A percentile compares a stretch with the other conserved stretches of the same genome.
phyloP scores from a whole-genome alignment of 768 basidiomycete genomes.

The Phlegmacium glaucopus region DNA sequence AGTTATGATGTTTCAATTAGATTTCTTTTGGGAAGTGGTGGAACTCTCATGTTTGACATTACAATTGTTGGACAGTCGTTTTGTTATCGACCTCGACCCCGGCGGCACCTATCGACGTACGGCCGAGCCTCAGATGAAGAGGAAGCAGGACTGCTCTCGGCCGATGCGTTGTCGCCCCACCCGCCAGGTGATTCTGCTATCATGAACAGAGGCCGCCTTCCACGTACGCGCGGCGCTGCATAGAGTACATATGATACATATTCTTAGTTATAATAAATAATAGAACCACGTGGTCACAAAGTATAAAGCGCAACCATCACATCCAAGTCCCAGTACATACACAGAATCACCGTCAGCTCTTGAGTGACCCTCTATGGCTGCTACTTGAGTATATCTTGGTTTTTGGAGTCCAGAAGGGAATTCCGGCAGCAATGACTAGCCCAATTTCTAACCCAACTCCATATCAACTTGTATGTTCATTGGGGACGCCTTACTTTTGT shows the following conservation, averaged over 20 bases:
- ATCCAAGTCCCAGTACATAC: no score
- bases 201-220: conserved; percentile 36
- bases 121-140: conserved; percentile 38
- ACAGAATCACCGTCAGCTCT: background rate
- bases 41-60: conserved; percentile 91
- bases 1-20: conserved; percentile 33
- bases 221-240: conserved; percentile 23
- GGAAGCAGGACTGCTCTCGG: conserved; percentile 44
- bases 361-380: background rate
- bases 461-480: conserved; percentile 39
- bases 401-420: conserved; percentile 2
- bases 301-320: no score
- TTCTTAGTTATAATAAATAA: no score
- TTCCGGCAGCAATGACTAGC: conserved; percentile 10
- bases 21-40: conserved; percentile 88
- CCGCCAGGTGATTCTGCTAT: conserved; percentile 24
- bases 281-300: no score
- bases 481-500: background rate
- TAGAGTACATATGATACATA: conserved; percentile 10
- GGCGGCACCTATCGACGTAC: conserved; percentile 29
- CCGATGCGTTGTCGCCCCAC: conserved; percentile 34
- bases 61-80: conserved; percentile 86
- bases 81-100: conserved; percentile 60
- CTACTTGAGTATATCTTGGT: conserved; percentile 1
- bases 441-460: conserved; percentile 33